These are phyloP conservation scores for Trichoderma simmonsii DNA, from an alignment of 2,329 filamentous ascomycete species.

Conservation along the genomic window DNA sequence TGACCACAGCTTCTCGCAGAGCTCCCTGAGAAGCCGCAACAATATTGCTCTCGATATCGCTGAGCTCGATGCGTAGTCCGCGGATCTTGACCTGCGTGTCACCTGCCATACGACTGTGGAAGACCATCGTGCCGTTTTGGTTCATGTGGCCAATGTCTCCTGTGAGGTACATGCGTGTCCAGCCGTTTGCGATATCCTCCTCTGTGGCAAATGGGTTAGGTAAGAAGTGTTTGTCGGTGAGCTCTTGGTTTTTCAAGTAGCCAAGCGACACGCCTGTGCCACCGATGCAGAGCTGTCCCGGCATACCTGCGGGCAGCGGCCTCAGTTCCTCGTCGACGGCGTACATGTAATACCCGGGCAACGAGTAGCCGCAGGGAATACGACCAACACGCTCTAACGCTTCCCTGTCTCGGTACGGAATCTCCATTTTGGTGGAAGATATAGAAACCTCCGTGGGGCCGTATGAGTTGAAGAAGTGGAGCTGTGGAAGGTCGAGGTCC, in stretches of 20 bases:
- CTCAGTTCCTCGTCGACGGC: conserved; percentile 35
- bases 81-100: conserved; percentile 43
- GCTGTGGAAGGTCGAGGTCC: background rate
- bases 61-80: too few species aligned
- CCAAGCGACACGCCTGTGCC: conserved; percentile 40
- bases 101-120: conserved; percentile 35
- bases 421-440: conserved; percentile 3
- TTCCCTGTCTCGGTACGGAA: background rate
- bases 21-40: too few species aligned
- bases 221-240: conserved; percentile 15
- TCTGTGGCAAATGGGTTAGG: conserved; percentile 5
- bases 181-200: conserved; percentile 17
- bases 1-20: too few species aligned
- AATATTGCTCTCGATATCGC: too few species aligned
- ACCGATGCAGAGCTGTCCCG: conserved; percentile 20
- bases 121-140: conserved; percentile 32
- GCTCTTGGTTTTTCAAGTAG: conserved; percentile 34
- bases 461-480: conserved; percentile 27
- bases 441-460: conserved; percentile 29
- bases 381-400: background rate
- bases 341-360: conserved; percentile 35
- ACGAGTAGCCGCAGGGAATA: background rate
- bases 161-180: conserved; percentile 35
- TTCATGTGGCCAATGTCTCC: conserved; percentile 27
- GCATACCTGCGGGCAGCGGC: conserved; percentile 20